Evolutionary conservation across 495 filamentous ascomycete genomes (phyloP).

Genomic region (Neurospora sp.): DNA sequence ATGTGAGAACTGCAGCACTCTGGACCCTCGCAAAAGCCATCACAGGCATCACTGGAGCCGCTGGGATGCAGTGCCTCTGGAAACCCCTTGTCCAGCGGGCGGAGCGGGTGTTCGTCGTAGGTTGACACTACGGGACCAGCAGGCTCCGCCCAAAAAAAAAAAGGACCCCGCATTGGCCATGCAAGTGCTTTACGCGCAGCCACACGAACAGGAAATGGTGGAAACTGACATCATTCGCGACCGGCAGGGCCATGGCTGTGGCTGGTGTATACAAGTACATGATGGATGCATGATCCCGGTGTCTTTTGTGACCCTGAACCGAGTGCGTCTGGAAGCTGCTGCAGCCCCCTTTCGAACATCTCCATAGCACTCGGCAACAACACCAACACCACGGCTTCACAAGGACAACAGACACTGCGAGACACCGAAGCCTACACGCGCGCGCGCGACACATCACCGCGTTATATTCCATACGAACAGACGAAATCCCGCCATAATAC

Average conservation of each 20-base stretch:
- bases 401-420: not conserved
- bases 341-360: not conserved
- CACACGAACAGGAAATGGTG: not conserved
- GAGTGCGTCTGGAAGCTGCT: not conserved
- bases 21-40: not conserved
- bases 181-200: not conserved
- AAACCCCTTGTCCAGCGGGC: too few relatives aligned
- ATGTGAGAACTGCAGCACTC: not conserved
- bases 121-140: not conserved
- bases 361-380: not conserved
- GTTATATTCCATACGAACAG: not conserved
- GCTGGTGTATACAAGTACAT: not conserved
- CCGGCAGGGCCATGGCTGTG: not conserved
- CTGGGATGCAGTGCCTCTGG: not conserved
- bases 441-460: not conserved
- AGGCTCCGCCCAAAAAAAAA: not conserved
- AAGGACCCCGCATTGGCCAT: not conserved
- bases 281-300: not conserved
- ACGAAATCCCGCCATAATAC: not conserved
- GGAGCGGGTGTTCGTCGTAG: not conserved
- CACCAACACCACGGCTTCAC: not conserved
- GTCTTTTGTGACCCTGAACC: not conserved
- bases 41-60: not conserved
- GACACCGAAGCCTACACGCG: not conserved
- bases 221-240: not conserved